Percentiles rank a stretch among this genome's conserved stretches.
Evolutionary conservation across 768 basidiomycete species (phyloP).

Genomic region (Serendipita sp.): DNA sequence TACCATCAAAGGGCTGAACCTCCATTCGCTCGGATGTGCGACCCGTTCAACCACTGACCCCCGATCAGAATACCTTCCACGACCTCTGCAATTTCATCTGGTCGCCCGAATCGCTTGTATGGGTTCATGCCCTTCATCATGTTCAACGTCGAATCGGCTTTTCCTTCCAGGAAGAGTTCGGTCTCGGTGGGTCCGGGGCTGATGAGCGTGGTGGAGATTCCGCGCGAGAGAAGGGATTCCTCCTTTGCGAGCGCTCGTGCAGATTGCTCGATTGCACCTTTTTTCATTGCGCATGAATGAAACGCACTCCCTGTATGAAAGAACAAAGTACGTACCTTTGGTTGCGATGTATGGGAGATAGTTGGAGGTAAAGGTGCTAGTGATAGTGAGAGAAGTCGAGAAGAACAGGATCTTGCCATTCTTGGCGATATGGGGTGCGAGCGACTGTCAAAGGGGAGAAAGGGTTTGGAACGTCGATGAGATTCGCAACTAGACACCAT

Average conservation of each 20-base stretch:
- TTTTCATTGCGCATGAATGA: not conserved
- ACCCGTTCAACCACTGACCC: slow-evolving; percentile 28
- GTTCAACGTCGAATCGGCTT: slow-evolving; percentile 15
- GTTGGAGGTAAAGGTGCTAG: slow-evolving; percentile 31
- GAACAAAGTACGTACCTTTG: slow-evolving; percentile 3
- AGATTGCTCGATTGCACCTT: slow-evolving; percentile 42
- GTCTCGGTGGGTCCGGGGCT: slow-evolving; percentile 44
- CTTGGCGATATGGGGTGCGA: not conserved
- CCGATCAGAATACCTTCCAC: slow-evolving; percentile 19
- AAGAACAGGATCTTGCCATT: slow-evolving; percentile 32
- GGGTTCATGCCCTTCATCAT: slow-evolving; percentile 25
- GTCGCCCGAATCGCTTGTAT: slow-evolving; percentile 26
- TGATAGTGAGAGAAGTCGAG: slow-evolving; percentile 33
- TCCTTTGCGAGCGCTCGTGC: slow-evolving; percentile 43
- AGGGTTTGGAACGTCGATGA: too few species aligned
- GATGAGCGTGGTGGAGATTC: slow-evolving; percentile 42
- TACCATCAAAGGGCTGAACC: slow-evolving; percentile 15
- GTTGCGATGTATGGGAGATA: slow-evolving; percentile 34
- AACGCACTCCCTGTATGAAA: not conserved
- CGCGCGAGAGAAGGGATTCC: slow-evolving; percentile 16
- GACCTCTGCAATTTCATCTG: slow-evolving; percentile 38
- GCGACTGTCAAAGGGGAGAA: not conserved
- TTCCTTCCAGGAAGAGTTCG: slow-evolving; percentile 39
- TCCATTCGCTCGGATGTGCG: slow-evolving; percentile 42
- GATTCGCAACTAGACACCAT: too few species aligned